Evolutionary conservation across 2,329 filamentous ascomycete genomes (phyloP), one percentile per base, ranked within the genome.

Genomic region (Colletotrichum spaethianum): DNA sequence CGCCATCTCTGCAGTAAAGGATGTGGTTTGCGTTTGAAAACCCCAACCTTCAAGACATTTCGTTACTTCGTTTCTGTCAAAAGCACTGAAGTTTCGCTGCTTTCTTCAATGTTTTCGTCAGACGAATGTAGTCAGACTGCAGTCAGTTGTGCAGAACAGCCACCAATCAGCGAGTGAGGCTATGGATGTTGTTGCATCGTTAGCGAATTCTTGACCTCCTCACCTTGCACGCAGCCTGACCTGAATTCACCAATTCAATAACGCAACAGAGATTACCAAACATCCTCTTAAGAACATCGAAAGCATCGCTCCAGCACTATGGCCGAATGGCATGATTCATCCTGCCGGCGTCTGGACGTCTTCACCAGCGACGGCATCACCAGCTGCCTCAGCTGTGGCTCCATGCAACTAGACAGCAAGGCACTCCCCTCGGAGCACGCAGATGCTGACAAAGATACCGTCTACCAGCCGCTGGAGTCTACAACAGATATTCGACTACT

Each of bases 281-380:
- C 9, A n/a, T 18, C 20, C 11, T 2, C 38, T 50, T 18, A 7
- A 8, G 11, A 1, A 50, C 28, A 7, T 36, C n/a, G n/a, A 26
- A 38, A 38, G 23, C 14, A 3, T 57, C n/a, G 4, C 6, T 14
- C 33, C 20, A 18, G 2, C 28, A 36, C 28, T n/a, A 61, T 67
- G 67, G 14, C 55, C 14, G 62, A 70, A 5, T 70, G 62, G 44
- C 53, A 70, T 11, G 53, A 70, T n/a, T 36, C 23, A 14, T 55
- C 62, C n/a, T 70, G 62, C 46, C 28, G 52, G 18, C 62, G 53
- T 14, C 50, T 53, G 26, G 46, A 70, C 20, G 20, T 44, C n/a
- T 14, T 66, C 28, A 36, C n/a, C 31, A 57, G 42, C 26, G 28
- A 38, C 50, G 48, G 63, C n/a, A 56, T 59, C 26, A 28, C 44